phyloP scores from a whole-genome alignment of 2,329 filamentous ascomycete species.

The Helotiales sp. region DNA sequence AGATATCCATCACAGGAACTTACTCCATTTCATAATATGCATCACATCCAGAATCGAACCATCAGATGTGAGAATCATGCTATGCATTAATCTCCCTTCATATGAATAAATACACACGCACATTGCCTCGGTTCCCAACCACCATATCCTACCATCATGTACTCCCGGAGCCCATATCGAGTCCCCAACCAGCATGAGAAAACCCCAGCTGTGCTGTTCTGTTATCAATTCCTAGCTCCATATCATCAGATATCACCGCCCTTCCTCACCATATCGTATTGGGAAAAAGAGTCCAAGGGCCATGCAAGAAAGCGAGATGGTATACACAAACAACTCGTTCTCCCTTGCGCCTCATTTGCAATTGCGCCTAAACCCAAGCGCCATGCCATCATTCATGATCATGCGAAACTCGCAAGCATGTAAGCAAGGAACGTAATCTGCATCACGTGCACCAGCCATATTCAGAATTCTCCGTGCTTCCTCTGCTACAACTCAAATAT shows the following conservation, averaged over 20 bases:
- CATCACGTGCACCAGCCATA: background rate
- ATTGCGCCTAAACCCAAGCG: background rate
- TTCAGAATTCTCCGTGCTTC: background rate
- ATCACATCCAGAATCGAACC: too few species aligned
- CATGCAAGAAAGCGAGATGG: background rate
- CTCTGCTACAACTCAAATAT: background rate
- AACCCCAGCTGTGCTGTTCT: background rate
- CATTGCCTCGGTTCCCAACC: background rate
- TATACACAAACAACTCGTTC: background rate
- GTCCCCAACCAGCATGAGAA: background rate
- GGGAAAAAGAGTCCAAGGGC: background rate
- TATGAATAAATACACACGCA: background rate
- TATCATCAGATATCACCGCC: background rate
- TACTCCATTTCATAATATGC: too few species aligned
- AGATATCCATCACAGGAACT: too few species aligned
- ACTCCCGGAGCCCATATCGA: background rate
- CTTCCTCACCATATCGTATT: background rate
- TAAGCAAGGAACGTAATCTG: background rate
- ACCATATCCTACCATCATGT: background rate
- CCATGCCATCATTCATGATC: background rate
- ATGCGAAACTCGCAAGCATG: background rate
- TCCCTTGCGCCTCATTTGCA: background rate
- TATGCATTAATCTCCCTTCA: background rate
- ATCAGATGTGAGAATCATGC: background rate
- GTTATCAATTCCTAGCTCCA: background rate